A percentile compares a stretch with the other conserved stretches of the same genome.
Evolutionary conservation across 2,329 filamentous ascomycete species (phyloP).

Genomic region (Aspergillus melleus): DNA sequence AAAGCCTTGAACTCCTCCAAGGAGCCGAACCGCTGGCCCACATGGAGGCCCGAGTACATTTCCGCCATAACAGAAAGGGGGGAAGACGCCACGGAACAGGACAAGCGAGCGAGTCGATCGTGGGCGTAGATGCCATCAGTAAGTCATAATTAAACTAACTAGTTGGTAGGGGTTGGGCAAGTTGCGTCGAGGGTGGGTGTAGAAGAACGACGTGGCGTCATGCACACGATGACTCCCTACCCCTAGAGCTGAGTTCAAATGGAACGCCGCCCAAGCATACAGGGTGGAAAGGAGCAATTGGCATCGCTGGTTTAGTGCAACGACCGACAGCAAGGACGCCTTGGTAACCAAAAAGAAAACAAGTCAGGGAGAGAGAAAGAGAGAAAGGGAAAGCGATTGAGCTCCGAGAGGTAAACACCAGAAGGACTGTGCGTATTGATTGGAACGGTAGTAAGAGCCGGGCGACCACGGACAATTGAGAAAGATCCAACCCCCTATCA

Average conservation of each 20-base stretch:
- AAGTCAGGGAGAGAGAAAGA: not conserved
- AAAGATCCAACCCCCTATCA: not conserved
- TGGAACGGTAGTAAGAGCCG: not conserved
- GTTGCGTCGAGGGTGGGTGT: not conserved
- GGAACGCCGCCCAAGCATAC: not conserved
- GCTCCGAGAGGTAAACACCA: not conserved
- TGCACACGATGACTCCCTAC: not conserved
- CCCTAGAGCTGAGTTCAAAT: not conserved
- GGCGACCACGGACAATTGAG: not conserved
- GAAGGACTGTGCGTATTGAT: not conserved
- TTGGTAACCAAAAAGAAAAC: not conserved
- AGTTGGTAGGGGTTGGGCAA: not conserved
- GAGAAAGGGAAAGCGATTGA: not conserved
- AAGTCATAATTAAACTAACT: slow-evolving; percentile 1
- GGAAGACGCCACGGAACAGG: slow-evolving; percentile 12
- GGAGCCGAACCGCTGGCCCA: slow-evolving; percentile 39
- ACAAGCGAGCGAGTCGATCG: slow-evolving; percentile 13
- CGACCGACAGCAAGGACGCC: not conserved
- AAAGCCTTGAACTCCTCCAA: slow-evolving; percentile 41
- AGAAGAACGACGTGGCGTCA: not conserved
- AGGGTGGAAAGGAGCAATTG: slow-evolving; percentile 2
- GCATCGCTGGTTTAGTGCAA: slow-evolving; percentile 4
- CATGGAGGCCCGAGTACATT: slow-evolving; percentile 41
- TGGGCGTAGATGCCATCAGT: slow-evolving; percentile 29
- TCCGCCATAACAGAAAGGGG: slow-evolving; percentile 33